These are phyloP conservation scores for Inonotus obliquus DNA, from an alignment of 1,284 basidiomycete species.

Conservation along the genomic window DNA sequence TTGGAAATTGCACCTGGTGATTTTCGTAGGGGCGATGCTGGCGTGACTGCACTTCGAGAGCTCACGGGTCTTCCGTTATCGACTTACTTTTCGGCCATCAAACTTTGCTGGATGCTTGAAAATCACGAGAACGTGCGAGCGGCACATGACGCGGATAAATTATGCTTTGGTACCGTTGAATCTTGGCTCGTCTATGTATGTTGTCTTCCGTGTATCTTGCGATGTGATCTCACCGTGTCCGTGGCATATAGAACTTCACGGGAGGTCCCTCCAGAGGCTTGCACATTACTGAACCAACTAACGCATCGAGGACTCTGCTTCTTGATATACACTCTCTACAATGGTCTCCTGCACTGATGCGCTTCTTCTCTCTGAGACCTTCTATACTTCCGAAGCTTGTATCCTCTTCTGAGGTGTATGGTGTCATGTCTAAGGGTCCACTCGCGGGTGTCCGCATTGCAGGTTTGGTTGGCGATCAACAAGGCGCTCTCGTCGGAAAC, in stretches of 20 bases:
- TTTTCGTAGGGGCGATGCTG: constrained; percentile 69
- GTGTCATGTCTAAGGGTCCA: constrained; percentile 62
- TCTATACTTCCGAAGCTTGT: constrained; percentile 86
- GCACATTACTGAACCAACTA: constrained; percentile 95
- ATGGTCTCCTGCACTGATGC: constrained; percentile 82
- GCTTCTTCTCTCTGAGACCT: constrained; percentile 82
- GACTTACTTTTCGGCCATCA: constrained; percentile 96
- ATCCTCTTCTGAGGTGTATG: constrained; percentile 91
- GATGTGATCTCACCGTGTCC: constrained; percentile 7
- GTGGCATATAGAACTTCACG: constrained; percentile 65
- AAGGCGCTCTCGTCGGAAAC: constrained; percentile 94
- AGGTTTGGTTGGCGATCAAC: constrained; percentile 94
- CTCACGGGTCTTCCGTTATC: constrained; percentile 90
- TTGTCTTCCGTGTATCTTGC: constrained; percentile 12
- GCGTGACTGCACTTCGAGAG: constrained; percentile 58
- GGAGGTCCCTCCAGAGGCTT: constrained; percentile 64
- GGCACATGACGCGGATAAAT: constrained; percentile 79
- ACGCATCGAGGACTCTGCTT: constrained; percentile 93
- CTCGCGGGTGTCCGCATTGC: constrained; percentile 82
- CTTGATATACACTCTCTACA: constrained; percentile 78
- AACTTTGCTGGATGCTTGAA: constrained; percentile 96
- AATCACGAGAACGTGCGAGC: constrained; percentile 75
- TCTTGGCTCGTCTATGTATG: constrained; percentile 92
- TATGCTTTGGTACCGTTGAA: constrained; percentile 94
- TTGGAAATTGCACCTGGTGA: constrained; percentile 67